Evolutionary conservation across 2,329 filamentous ascomycete species (phyloP).

Genomic region (Ophiobolus disseminans): DNA sequence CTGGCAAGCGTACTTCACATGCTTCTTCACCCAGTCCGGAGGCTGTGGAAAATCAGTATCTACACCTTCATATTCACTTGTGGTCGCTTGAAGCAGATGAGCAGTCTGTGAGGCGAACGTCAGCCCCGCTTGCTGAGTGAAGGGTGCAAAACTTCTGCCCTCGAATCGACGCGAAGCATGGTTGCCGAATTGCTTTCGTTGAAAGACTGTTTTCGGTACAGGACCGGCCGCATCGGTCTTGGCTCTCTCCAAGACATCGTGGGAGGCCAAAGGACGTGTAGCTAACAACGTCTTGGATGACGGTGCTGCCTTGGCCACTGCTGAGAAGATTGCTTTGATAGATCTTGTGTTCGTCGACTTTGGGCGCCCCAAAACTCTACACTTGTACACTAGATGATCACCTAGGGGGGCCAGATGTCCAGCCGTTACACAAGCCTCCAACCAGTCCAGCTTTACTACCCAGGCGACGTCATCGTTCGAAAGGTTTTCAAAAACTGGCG

Average conservation of each 20-base stretch:
- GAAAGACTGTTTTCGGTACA: conserved; percentile 19
- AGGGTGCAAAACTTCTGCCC: conserved; percentile 39
- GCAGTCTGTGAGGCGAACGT: conserved; percentile 27
- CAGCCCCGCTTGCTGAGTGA: conserved; percentile 15
- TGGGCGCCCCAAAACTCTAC: conserved; percentile 52
- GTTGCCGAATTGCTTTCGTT: conserved; percentile 18
- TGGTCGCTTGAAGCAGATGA: conserved; percentile 70
- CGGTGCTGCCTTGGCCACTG: conserved; percentile 6
- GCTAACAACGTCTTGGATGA: conserved; percentile 29
- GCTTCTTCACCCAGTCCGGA: conserved; percentile 72
- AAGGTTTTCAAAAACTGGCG: conserved; percentile 21
- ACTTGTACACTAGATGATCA: conserved; percentile 61
- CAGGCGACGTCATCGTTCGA: conserved; percentile 48
- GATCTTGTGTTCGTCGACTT: conserved; percentile 29
- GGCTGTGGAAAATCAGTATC: conserved; percentile 65
- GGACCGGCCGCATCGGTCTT: conserved; percentile 54
- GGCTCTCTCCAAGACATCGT: conserved; percentile 61
- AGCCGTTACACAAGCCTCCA: conserved; percentile 56
- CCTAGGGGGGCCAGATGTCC: conserved; percentile 55
- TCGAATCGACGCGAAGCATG: conserved; percentile 42
- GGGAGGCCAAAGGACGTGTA: conserved; percentile 23
- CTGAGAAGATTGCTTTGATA: conserved; percentile 22
- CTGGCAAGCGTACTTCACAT: conserved; percentile 78
- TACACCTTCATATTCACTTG: conserved; percentile 75
- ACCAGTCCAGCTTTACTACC: conserved; percentile 63